Evolutionary conservation across 129 eudicot species (phyloP), one percentile per base, ranked within the genome.

Genomic region (sunflower (Helianthus annuus)): DNA sequence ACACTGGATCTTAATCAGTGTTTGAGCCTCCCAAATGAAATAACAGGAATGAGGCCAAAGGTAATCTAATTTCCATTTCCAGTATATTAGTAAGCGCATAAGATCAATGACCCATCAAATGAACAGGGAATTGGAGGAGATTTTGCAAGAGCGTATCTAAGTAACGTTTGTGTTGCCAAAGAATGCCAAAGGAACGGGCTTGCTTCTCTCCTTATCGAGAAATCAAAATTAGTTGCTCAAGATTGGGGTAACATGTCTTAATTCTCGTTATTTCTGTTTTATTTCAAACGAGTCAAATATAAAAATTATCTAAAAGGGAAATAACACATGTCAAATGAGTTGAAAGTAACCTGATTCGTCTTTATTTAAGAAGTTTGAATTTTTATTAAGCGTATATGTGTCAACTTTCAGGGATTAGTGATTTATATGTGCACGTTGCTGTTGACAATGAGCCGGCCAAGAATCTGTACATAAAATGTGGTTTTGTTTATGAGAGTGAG

Each of bases 371-470:
- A 61, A n/a, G 12, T 12, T 29, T 27, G 5, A 4, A 6, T 59
- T 59, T 24, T 24, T 59, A 29, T 59, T 12, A 62, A 14, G 2
- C 24, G 48, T 9, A n/a, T 15, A 27, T 44, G 66, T 7, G 40
- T 58, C 64, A 27, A 48, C 2, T 65, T 77, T 40, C 87, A 93
- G 98, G 98, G 54, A 90, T 93, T 70, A 87, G 90, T 76, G 96
- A 93, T 86, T 73, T 93, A 29, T 93, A 93, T 72, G 97, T 87
- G 78, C 98, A 93, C 13, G 98, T 93, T 60, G 98, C 98, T 5
- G 85, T 89, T 74, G 95, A 93, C 80, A 93, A 93, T 69, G 87
- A 77, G 69, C 66, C 98, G 13, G 98, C 98, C 3, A 93, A 86
- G 75, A 87, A 87, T 44, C 61, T 93, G 64, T 93, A 93, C 86